phyloP scores from a whole-genome alignment of 1,284 basidiomycete genomes.

The Rhodotorula glutinis region DNA sequence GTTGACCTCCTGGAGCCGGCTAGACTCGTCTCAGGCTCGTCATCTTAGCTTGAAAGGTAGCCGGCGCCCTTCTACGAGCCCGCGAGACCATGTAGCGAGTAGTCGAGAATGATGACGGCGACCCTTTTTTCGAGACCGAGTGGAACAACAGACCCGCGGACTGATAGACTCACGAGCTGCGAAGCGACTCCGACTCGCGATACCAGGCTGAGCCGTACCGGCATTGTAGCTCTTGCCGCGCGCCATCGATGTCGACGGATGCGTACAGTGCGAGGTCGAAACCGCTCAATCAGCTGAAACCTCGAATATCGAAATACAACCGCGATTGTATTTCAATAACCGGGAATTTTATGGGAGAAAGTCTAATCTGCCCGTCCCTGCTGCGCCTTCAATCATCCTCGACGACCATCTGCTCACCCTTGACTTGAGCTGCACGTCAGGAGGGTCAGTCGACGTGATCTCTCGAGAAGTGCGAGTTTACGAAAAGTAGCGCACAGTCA shows the following conservation, averaged over 20 bases:
- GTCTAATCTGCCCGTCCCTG: neutral
- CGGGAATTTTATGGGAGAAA: neutral
- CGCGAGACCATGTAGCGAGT: too few relatives aligned
- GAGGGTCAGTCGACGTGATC: too few relatives aligned
- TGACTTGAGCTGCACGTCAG: conserved; percentile 30
- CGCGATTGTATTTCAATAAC: neutral
- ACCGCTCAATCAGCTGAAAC: neutral
- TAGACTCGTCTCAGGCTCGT: too few relatives aligned
- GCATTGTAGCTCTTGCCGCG: conserved; percentile 3
- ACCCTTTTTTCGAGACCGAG: too few relatives aligned
- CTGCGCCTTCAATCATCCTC: conserved; percentile 22
- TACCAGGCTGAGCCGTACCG: conserved; percentile 1
- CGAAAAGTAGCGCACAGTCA: conserved; percentile 57
- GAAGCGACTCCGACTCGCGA: conserved; percentile 22
- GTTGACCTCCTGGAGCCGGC: too few relatives aligned
- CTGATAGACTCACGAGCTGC: conserved; percentile 18
- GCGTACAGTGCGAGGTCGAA: neutral
- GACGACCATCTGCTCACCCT: conserved; percentile 38
- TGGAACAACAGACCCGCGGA: too few relatives aligned
- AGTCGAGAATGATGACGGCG: too few relatives aligned
- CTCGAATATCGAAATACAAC: neutral
- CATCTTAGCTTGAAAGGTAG: too few relatives aligned
- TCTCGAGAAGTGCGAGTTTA: too few relatives aligned
- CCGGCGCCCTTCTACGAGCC: too few relatives aligned
- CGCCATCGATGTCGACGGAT: conserved; percentile 2